Evolutionary conservation across 768 basidiomycete genomes (phyloP), one percentile per base, ranked within the genome.

Genomic region (Lanmaoa rubissima): DNA sequence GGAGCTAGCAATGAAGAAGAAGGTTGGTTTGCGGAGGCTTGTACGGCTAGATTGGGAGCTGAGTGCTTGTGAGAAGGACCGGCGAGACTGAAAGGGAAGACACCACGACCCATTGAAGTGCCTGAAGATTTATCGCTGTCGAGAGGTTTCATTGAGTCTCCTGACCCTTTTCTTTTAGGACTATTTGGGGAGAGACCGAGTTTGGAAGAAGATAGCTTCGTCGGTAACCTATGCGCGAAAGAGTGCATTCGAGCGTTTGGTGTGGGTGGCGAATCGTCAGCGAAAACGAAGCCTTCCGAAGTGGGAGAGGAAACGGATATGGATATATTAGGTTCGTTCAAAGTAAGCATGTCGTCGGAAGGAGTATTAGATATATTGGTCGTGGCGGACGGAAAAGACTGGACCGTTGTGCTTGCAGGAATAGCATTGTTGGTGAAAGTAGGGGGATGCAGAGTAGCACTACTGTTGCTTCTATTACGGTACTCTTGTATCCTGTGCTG

Each of bases 171-270:
- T 42, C 85, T 72, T 61, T 80, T 85, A 4, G 86, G 87, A 59
- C 79, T 82, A 13, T 75, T 71, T 13, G 80, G 79, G 11, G 73
- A 53, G 41, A 78, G 60, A 1, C 69, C 74, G 3, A 81, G 71
- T 48, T 82, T 78, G 28, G 83, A 81, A 17, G 79, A 75, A 4
- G 86, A 79, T 8, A 88, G 74, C 58, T 89, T 89, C 0, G 88
- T 87, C 3, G 88, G 79, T 17, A 88, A 70, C 55, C 86, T 87
- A 0, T 87, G 88, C 0, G 87, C 84, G 60, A 90, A 88, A 2
- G 87, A 81, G 59, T 87, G 85, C 31, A 83, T 86, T 42, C 87
- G 83, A 36, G 79, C 77, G 64, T 84, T 88, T 24, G 82, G 65
- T 7, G 61, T 82, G 54, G 82, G 80, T 40, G 69, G 60, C 19